Evolutionary conservation across 2,329 filamentous ascomycete genomes (phyloP), one percentile per base, ranked within the genome.

Genomic region (Aquanectria penicillioides): DNA sequence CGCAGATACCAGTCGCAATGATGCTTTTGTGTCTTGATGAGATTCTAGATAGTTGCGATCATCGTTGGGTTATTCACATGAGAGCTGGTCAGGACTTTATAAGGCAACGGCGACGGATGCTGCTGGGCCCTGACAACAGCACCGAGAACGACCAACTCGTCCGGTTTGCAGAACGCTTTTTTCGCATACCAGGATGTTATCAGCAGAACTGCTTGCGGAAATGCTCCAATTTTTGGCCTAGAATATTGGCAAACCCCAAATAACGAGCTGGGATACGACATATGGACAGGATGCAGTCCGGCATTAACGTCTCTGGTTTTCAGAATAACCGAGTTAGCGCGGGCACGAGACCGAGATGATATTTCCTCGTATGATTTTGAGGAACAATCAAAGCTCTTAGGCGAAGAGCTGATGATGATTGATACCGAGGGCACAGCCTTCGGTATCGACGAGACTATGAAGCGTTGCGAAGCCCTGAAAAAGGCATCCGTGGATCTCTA

Each of bases 141-240:
- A 23, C 3, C 26, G 37, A 0, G 43, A 57, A 4, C 11, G 18
- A 18, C 12, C 44, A 40, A 20, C 38, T 25, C 5, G 38, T 33
- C 38, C 36, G 17, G 29, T 75, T 75, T 6, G 76, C 78, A 0
- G 80, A 83, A 59, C 73, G 76, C 2, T 83, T 82, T 60, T n/a
- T 83, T 83, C 52, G 81, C 81, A 4, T 83, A 81, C 12, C 81
- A 83, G 57, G 81, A 83, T 57, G 78, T 81, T 13, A 82, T 83
- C 60, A 80, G 81, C 23, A 75, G 80, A 28, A 83, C 81, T 0
- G 81, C 81, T 0, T 83, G 80, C 48, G 80, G 79, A 3, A 77
- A 81, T 10, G 75, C 78, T 8, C 76, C 79, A 0, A 68, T 80
- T 0, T 83, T 83, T 40, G 80, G 79, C 2, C 73, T 71, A 25